Conservation (phyloP, 805 yeast species). For the Yarrowia yakushimensis region DNA sequence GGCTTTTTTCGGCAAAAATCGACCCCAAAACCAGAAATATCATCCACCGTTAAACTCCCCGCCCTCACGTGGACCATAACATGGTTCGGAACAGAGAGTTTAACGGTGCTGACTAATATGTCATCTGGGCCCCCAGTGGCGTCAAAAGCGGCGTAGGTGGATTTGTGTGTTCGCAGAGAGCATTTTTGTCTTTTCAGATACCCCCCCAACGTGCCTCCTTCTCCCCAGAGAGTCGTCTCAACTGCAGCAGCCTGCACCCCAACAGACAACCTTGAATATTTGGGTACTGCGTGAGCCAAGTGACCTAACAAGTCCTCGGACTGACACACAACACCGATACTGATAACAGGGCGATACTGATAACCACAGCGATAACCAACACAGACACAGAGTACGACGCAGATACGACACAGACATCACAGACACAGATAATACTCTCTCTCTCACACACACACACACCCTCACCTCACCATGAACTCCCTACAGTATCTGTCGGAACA, state of each 20-base stretch:
- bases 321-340: not conserved
- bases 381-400: not conserved
- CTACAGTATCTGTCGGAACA: constrained; percentile 33
- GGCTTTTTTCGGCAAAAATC: not conserved
- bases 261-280: constrained; percentile 12
- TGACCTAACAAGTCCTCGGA: constrained; percentile 16
- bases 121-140: no score
- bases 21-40: no score
- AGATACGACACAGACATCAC: not conserved
- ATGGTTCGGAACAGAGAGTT: not conserved
- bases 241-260: constrained; percentile 21
- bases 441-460: not conserved
- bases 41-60: no score
- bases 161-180: not conserved
- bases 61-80: no score
- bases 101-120: not conserved
- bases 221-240: not conserved
- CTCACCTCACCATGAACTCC: constrained; percentile 31
- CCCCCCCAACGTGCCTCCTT: not conserved
- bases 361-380: not conserved
- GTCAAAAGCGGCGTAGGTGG: no score
- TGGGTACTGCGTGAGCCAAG: constrained; percentile 17
- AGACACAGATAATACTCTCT: not conserved
- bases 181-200: no score
- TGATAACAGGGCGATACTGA: not conserved